Conservation (phyloP, 305 asterid genomes). For the Fraxinus latifolia region DNA sequence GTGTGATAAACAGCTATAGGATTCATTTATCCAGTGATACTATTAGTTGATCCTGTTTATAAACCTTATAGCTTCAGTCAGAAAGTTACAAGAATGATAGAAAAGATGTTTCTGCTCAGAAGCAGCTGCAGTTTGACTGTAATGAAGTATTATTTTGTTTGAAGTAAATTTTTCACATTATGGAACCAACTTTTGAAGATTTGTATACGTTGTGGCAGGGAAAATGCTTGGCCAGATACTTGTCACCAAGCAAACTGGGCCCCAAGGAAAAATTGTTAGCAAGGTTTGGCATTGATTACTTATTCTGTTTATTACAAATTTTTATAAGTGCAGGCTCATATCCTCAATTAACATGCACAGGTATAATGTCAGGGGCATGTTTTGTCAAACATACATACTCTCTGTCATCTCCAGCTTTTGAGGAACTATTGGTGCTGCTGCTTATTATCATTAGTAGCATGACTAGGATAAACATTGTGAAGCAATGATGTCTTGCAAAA, state of each 20-base stretch:
- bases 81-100: background rate
- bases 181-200: conserved; percentile 3
- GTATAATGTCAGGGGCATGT: conserved; percentile 5
- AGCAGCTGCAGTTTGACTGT: background rate
- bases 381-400: background rate
- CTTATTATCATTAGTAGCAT: conserved; percentile 4
- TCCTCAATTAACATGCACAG: conserved; percentile 1
- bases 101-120: background rate
- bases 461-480: background rate
- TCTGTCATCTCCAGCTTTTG: background rate
- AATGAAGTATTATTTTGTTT: background rate
- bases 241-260: conserved; percentile 94
- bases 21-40: conserved; percentile 10
- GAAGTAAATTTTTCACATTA: background rate
- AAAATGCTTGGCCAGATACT: conserved; percentile 94
- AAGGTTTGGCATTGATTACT: conserved; percentile 51
- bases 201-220: conserved; percentile 46
- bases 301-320: conserved; percentile 1
- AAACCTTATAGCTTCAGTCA: background rate
- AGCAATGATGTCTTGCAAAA: background rate
- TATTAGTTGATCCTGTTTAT: background rate
- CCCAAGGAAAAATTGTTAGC: conserved; percentile 97
- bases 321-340: background rate
- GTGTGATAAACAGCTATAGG: background rate
- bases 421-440: background rate